Evolutionary conservation across 1,284 basidiomycete genomes (phyloP).

Genomic region (Ganoderma lingzhi): DNA sequence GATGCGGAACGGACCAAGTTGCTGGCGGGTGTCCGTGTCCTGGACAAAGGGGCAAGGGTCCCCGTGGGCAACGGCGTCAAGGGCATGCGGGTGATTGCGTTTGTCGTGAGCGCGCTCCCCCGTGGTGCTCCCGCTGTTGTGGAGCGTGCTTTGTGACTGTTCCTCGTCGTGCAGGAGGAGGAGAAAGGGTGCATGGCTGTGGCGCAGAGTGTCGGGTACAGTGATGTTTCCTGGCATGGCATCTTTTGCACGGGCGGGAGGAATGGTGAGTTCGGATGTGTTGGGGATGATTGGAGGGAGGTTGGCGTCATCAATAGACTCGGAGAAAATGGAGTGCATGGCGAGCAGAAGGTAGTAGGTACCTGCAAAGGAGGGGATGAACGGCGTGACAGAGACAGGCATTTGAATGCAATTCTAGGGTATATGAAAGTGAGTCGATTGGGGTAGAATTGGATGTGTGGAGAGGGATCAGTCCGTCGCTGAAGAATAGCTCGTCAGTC

Average conservation of each 20-base stretch:
- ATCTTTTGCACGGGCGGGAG: background rate
- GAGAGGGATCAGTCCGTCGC: background rate
- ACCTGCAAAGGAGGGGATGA: background rate
- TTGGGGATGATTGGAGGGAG: conserved; percentile 16
- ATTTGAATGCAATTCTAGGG: background rate
- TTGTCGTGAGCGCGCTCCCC: background rate
- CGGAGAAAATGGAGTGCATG: background rate
- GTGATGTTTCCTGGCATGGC: background rate
- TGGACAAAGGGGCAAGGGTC: background rate
- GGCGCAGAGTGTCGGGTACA: background rate
- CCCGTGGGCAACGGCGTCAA: background rate
- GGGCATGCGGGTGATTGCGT: background rate
- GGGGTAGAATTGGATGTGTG: background rate
- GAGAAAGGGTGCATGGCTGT: background rate
- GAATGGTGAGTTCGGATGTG: background rate
- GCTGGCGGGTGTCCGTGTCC: background rate
- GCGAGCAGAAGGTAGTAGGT: background rate
- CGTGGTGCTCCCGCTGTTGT: background rate
- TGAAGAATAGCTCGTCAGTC: background rate
- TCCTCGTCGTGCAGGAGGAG: background rate
- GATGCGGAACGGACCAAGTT: background rate
- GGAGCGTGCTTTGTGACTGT: background rate
- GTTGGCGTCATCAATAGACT: background rate
- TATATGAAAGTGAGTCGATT: background rate
- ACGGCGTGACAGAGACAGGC: background rate